Base-by-base conservation (phyloP, 2,329 filamentous ascomycete species). In the Aspergillus tamarii region DNA sequence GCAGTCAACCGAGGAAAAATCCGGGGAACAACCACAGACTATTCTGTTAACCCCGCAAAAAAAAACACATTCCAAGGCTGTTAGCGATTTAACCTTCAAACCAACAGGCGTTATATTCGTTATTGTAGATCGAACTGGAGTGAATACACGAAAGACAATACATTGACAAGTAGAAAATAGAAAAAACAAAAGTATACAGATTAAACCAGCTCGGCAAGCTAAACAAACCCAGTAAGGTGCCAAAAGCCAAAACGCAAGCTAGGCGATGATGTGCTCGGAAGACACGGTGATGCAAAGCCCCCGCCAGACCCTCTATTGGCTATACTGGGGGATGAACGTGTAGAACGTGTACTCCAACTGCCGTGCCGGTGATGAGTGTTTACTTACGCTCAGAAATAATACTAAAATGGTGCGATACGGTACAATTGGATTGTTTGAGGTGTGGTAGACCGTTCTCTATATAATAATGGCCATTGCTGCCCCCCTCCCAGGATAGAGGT, bases 241-340 rank as follows among this genome's bases (percentile, higher is more conserved):
- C 46, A 19, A 2, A 30, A 52, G 46, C 26, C 26, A 52, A 52
- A 30, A 30, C 7, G 0, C 46, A 36, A 36, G n/a, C 52, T 54
- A 54, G 21, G 4, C 32, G 52, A 54, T 54, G 52, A 54, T 54
- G 52, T 54, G 52, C 52, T 54, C 32, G 52, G 52, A 34, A 36
- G 30, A 21, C 32, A 30, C 30, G 26, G 30, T 54, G 30, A 34
- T 36, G 52, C 52, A 34, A 54, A 52, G 14, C 16, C 16, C 30
- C 28, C 50, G 50, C 50, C 30, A 11, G n/a, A 30, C 16, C 7
- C 32, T 32, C 28, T 7, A 48, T 48, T 48, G 45, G 45, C 45
- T 8, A 28, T 16, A 28, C 12, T 48, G 21, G 19, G 28, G 5
- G 26, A 26, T 9, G 12, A 26, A 28, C 4, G 45, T 16, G 23